These are phyloP conservation scores for Sugiyamaella paludigena DNA, from an alignment of 1,139 yeast genomes.

Conservation along the genomic window DNA sequence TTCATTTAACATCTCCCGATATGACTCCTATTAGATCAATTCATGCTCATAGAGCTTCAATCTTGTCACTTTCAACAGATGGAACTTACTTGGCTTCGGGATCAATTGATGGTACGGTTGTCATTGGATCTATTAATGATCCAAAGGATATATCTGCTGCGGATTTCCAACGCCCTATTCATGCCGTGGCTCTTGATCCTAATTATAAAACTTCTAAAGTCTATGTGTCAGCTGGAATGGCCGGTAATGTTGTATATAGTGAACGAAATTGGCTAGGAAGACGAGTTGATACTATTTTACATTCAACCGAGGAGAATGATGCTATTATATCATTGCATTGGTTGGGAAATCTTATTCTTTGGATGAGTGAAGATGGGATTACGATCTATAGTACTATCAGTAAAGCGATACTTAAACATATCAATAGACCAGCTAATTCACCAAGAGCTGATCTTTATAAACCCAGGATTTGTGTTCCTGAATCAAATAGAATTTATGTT, in stretches of 20 bases:
- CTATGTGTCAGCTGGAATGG: conserved; percentile 86
- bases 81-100: conserved; percentile 76
- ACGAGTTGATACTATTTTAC: conserved; percentile 63
- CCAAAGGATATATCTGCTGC: conserved; percentile 66
- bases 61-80: conserved; percentile 65
- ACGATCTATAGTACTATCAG: conserved; percentile 34
- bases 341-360: conserved; percentile 62
- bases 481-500: conserved; percentile 63
- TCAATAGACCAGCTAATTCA: conserved; percentile 57
- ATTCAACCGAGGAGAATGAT: conserved; percentile 52
- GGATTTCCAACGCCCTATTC: conserved; percentile 86
- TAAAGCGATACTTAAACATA: conserved; percentile 41
- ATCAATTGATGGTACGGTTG: conserved; percentile 91
- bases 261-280: conserved; percentile 85
- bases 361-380: conserved; percentile 87
- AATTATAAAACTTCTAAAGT: conserved; percentile 59
- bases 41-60: conserved; percentile 83
- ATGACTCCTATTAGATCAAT: conserved; percentile 63
- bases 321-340: conserved; percentile 68
- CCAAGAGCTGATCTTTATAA: conserved; percentile 80
- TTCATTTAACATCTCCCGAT: conserved; percentile 64
- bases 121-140: conserved; percentile 67
- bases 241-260: conserved; percentile 75
- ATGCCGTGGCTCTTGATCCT: conserved; percentile 77
- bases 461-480: conserved; percentile 73